phyloP scores from a whole-genome alignment of 805 yeast species.

The Saccharomyces eubayanus region DNA sequence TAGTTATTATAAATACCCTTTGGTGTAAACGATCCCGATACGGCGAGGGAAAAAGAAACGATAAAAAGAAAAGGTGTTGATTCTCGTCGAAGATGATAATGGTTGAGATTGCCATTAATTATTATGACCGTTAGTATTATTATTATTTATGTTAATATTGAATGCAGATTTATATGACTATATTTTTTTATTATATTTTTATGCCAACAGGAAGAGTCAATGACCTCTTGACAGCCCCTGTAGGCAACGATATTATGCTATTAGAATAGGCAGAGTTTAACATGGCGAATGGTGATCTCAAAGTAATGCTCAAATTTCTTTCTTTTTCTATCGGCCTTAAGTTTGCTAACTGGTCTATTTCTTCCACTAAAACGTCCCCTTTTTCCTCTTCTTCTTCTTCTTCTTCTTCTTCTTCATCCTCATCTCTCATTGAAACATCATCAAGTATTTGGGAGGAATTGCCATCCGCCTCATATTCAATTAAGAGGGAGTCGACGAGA shows the following conservation, averaged over 20 bases:
- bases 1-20: not conserved
- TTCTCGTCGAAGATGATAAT: not conserved
- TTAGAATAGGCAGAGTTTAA: constrained; percentile 2
- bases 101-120: not conserved
- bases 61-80: not conserved
- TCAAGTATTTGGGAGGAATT: constrained; percentile 4
- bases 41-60: not conserved
- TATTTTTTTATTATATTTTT: constrained; percentile 11
- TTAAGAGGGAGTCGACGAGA: constrained; percentile 9
- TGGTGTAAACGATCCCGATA: not conserved
- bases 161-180: not conserved
- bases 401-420: constrained; percentile 6
- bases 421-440: not conserved
- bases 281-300: constrained; percentile 8
- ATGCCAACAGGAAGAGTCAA: constrained; percentile 28
- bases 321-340: not conserved
- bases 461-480: constrained; percentile 8
- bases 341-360: not conserved
- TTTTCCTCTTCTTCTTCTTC: not conserved
- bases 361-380: not conserved
- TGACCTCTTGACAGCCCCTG: constrained; percentile 19
- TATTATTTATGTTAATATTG: not conserved
- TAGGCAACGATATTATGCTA: constrained; percentile 16
- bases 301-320: constrained; percentile 2
- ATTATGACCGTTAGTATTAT: not conserved